Percentiles rank a stretch among this genome's conserved stretches.
Conservation (phyloP, 2,329 filamentous ascomycete species). For the Pezicula radicicola region DNA sequence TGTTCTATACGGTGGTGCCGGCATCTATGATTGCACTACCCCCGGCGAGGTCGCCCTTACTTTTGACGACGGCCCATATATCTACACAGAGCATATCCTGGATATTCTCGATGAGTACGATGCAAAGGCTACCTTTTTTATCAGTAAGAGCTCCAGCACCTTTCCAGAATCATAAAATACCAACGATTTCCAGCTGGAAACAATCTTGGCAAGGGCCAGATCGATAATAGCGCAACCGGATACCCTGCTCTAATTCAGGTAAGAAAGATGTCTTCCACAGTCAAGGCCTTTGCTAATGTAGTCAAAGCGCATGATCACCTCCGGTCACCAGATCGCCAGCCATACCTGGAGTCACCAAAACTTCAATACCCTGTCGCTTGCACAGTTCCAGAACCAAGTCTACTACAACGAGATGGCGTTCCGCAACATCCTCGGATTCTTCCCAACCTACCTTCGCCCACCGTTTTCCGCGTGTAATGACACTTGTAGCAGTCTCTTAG, state of each 20-base stretch:
- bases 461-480: conserved; percentile 32
- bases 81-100: conserved; percentile 56
- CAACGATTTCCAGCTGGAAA: conserved; percentile 52
- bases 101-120: conserved; percentile 55
- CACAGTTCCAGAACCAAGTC: conserved; percentile 43
- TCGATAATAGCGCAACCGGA: conserved; percentile 35
- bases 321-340: conserved; percentile 54
- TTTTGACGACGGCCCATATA: conserved; percentile 62
- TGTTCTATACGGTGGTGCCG: conserved; percentile 51
- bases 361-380: conserved; percentile 36
- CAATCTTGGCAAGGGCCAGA: conserved; percentile 40
- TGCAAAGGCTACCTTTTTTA: conserved; percentile 59
- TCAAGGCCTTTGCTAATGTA: too few relatives aligned
- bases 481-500: conserved; percentile 31
- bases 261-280: too few relatives aligned
- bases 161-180: too few relatives aligned
- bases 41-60: conserved; percentile 61
- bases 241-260: conserved; percentile 41
- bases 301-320: conserved; percentile 14
- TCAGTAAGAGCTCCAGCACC: too few relatives aligned
- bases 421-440: conserved; percentile 48
- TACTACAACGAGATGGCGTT: conserved; percentile 50
- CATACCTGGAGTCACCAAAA: conserved; percentile 52
- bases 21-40: conserved; percentile 51
- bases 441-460: conserved; percentile 49